A percentile compares a stretch with the other conserved stretches of the same genome.
These are phyloP conservation scores for Psilocybe subaeruginosa DNA, from an alignment of 768 basidiomycete species.

Conservation along the genomic window DNA sequence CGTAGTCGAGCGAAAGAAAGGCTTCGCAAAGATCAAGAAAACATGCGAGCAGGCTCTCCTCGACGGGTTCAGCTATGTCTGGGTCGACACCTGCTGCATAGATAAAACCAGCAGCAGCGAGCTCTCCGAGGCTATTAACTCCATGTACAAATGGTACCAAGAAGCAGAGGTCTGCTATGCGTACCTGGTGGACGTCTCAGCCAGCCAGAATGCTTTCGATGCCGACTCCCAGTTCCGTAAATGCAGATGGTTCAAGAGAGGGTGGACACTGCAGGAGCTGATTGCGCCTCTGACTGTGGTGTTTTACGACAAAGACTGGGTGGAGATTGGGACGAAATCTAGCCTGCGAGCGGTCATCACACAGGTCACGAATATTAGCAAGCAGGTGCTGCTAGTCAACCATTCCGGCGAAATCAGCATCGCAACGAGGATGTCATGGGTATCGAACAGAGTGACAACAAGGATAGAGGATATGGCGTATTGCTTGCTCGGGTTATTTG, in stretches of 20 bases:
- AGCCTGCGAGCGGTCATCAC: conserved; percentile 4
- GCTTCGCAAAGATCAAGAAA: conserved; percentile 7
- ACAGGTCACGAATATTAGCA: conserved; percentile 1
- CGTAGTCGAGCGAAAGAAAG: neutral
- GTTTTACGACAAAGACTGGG: conserved; percentile 10
- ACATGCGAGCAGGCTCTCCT: neutral
- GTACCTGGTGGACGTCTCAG: conserved; percentile 7
- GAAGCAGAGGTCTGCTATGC: conserved; percentile 9
- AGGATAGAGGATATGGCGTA: conserved; percentile 10
- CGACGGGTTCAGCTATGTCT: conserved; percentile 1
- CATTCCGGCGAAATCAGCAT: conserved; percentile 3
- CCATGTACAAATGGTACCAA: conserved; percentile 10
- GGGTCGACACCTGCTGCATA: conserved; percentile 13
- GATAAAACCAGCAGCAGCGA: conserved; percentile 10
- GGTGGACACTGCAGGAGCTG: conserved; percentile 15
- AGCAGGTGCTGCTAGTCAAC: neutral
- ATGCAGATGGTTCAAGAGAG: conserved; percentile 11
- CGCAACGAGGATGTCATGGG: conserved; percentile 9
- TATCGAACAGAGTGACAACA: conserved; percentile 3
- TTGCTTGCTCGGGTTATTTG: conserved; percentile 8
- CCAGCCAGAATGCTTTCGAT: neutral
- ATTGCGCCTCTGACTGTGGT: conserved; percentile 7
- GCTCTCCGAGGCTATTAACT: conserved; percentile 11
- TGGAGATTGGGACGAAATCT: conserved; percentile 10
- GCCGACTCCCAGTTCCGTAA: neutral